phyloP scores from a whole-genome alignment of 305 asterid species.

The Rubia occidens region DNA sequence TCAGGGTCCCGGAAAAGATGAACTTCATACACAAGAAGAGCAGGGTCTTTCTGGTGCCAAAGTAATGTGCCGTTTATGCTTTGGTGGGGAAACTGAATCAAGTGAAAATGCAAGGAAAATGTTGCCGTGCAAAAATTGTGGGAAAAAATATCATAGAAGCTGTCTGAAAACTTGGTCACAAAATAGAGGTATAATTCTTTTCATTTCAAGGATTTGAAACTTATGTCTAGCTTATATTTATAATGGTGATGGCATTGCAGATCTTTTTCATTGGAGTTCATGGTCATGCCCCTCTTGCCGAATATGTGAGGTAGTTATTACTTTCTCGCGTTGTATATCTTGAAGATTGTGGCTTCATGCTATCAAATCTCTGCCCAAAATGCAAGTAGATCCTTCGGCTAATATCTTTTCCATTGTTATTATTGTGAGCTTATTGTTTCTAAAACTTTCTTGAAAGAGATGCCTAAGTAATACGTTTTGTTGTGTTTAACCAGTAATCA shows the following conservation, averaged over 20 bases:
- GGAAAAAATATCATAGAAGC: conserved; percentile 80
- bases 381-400: conserved; percentile 1
- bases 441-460: background rate
- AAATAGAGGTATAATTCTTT: conserved; percentile 56
- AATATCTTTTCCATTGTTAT: background rate
- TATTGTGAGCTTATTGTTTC: background rate
- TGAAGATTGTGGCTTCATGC: background rate
- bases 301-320: conserved; percentile 74
- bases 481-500: background rate
- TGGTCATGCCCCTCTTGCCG: conserved; percentile 99
- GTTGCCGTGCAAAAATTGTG: conserved; percentile 80
- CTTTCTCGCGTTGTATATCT: conserved; percentile 11
- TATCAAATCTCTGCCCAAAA: background rate
- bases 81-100: conserved; percentile 78
- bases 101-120: conserved; percentile 83
- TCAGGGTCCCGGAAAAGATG: conserved; percentile 52
- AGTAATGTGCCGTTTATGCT: conserved; percentile 84
- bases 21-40: conserved; percentile 46
- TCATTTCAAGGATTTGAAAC: conserved; percentile 10
- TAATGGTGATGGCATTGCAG: conserved; percentile 35
- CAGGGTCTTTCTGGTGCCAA: conserved; percentile 58
- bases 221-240: conserved; percentile 9
- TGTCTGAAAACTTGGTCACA: conserved; percentile 91
- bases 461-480: background rate
- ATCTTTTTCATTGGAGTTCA: conserved; percentile 97